These are phyloP conservation scores for Quercus lobata DNA, from an alignment of 331 rosid genomes.

Conservation along the genomic window DNA sequence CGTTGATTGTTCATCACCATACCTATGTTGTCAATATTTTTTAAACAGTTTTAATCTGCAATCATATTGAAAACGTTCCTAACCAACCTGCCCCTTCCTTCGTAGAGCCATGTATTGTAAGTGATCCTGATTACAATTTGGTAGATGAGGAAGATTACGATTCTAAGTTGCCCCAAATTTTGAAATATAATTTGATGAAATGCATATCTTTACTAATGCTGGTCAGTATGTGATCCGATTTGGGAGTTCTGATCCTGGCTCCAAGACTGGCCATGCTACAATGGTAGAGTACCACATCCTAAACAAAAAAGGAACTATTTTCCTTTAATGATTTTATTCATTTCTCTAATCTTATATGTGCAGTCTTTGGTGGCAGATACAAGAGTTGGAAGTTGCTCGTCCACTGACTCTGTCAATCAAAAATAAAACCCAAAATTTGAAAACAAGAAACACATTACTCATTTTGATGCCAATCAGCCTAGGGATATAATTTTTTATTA, in stretches of 20 bases:
- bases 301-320: not conserved
- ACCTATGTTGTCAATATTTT: not conserved
- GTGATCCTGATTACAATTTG: too few species aligned
- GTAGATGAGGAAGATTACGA: too few species aligned
- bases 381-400: slow-evolving; percentile 73
- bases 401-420: slow-evolving; percentile 42
- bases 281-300: slow-evolving; percentile 25
- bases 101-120: too few species aligned
- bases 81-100: too few species aligned
- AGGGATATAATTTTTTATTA: too few species aligned
- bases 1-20: not conserved
- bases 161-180: not conserved
- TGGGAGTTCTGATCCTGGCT: slow-evolving; percentile 69
- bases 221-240: slow-evolving; percentile 94
- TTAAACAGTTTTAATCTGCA: not conserved
- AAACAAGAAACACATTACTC: too few species aligned
- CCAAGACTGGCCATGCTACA: slow-evolving; percentile 58
- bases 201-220: slow-evolving; percentile 87
- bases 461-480: too few species aligned
- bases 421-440: too few species aligned
- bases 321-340: not conserved
- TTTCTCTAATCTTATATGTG: slow-evolving; percentile 6
- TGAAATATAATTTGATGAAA: slow-evolving; percentile 1
- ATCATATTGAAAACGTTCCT: too few species aligned
- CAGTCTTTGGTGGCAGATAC: slow-evolving; percentile 41